Evolutionary conservation across 371 early-diverging fungal species (phyloP), one percentile per base, ranked within the genome.

Genomic region (Rhizomucor miehei): DNA sequence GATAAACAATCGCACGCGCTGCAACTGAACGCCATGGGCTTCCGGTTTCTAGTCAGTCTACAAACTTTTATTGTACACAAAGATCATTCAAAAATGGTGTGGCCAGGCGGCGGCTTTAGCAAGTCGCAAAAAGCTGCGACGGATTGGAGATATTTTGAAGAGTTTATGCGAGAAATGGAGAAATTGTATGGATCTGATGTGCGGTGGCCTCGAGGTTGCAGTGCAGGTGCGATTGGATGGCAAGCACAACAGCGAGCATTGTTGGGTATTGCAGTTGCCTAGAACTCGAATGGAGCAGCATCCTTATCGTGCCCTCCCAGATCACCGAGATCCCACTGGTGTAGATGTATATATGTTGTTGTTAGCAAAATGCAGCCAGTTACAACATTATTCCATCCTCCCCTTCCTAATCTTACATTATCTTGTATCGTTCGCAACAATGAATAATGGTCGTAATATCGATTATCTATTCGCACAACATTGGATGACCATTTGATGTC

Each of bases 1-100:
- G 87, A 87, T 52, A 87, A 85, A 51, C 85, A 85, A 57, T 77
- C 80, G 10, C 85, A 85, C 66, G 73, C 85, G 6, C 58, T 87
- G 2, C 66, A 78, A 17, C 53, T 87, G 54, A 85, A 85, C 63
- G 83, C 85, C 11, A 63, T 81, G 35, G 74, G 69, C 0, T 87
- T 67, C 52, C 59, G 70, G 19, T 87, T 81, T 52, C 56, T 76
- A 48, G 82, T 85, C 0, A 44, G 75, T 8, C 50, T 71, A n/a
- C 71, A 79, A 16, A 67, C 65, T 19, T 85, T 84, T 51, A 79
- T 85, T 57, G 56, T 77, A 12, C 85, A 87, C 53, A 75, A 74
- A 62, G 85, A 87, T 55, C 85, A 87, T 52, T 53, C 77, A 0
- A 66, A 67, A 34, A 63, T 84, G 60, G 58, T 62, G 0, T 84